Evolutionary conservation across 2,329 filamentous ascomycete species (phyloP).

Genomic region (Diaporthe ampelina): DNA sequence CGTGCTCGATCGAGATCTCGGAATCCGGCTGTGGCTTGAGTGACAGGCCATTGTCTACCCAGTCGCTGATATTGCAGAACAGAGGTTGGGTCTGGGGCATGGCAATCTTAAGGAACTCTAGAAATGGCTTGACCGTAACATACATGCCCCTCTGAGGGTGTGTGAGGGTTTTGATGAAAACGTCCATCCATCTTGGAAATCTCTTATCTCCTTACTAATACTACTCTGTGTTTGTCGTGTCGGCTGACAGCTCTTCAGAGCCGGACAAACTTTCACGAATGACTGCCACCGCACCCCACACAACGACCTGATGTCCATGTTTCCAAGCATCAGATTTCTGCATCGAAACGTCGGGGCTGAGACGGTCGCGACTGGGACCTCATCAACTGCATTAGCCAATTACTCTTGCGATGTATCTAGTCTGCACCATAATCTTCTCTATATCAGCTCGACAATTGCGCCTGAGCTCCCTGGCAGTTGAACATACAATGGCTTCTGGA

Average conservation of each 20-base stretch:
- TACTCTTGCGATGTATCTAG: not conserved
- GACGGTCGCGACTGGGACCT: slow-evolving; percentile 61
- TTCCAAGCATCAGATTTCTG: slow-evolving; percentile 65
- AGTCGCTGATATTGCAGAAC: slow-evolving; percentile 58
- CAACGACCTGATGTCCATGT: slow-evolving; percentile 53
- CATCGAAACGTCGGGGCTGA: slow-evolving; percentile 60
- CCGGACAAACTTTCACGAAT: not conserved
- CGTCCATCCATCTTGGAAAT: slow-evolving; percentile 69
- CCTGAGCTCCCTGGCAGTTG: slow-evolving; percentile 6
- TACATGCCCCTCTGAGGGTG: slow-evolving; percentile 73
- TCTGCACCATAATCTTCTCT: not conserved
- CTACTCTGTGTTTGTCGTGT: too few relatives aligned
- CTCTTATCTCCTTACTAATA: too few relatives aligned
- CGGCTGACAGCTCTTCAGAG: not conserved
- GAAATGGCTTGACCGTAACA: slow-evolving; percentile 72
- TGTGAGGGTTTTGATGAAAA: slow-evolving; percentile 74
- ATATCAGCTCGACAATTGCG: slow-evolving; percentile 21
- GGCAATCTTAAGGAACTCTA: slow-evolving; percentile 72
- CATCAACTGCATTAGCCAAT: slow-evolving; percentile 8
- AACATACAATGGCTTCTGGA: slow-evolving; percentile 6
- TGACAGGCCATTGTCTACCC: slow-evolving; percentile 68
- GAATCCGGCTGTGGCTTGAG: slow-evolving; percentile 56
- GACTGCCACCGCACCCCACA: not conserved
- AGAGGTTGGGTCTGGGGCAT: slow-evolving; percentile 62
- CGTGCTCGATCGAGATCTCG: slow-evolving; percentile 57